A percentile compares a stretch with the other conserved stretches of the same genome.
These are phyloP conservation scores for Moesziomyces antarcticus DNA, from an alignment of 1,284 basidiomycete species.

Conservation along the genomic window DNA sequence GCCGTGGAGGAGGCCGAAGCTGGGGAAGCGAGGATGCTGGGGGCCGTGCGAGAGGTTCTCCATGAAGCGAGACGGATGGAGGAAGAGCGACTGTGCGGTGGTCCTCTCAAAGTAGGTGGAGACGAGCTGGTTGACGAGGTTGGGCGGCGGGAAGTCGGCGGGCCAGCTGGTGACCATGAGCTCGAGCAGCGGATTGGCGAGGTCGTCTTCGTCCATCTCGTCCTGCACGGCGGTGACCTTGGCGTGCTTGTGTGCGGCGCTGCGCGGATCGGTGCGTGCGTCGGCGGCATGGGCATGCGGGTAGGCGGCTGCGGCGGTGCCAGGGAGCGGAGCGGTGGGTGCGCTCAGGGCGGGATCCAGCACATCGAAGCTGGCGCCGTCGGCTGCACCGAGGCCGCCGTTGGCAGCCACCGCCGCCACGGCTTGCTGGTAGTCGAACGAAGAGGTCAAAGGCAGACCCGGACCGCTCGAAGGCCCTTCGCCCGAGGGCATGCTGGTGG, in stretches of 20 bases:
- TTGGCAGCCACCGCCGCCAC: slow-evolving; percentile 41
- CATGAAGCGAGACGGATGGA: slow-evolving; percentile 53
- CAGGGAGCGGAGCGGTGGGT: slow-evolving; percentile 4
- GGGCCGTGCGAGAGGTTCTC: slow-evolving; percentile 47
- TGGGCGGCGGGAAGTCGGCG: slow-evolving; percentile 53
- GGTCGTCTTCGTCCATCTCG: slow-evolving; percentile 38
- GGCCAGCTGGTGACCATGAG: slow-evolving; percentile 58
- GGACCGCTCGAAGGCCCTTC: slow-evolving; percentile 39
- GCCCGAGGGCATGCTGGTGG: slow-evolving; percentile 59
- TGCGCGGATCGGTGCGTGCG: slow-evolving; percentile 25
- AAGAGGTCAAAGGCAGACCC: slow-evolving; percentile 12
- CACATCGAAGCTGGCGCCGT: slow-evolving; percentile 29
- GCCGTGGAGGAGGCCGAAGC: slow-evolving; percentile 49
- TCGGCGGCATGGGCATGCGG: slow-evolving; percentile 23
- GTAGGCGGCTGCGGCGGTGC: slow-evolving; percentile 4
- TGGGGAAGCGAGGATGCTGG: slow-evolving; percentile 48
- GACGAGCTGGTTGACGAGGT: slow-evolving; percentile 50
- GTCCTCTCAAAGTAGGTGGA: slow-evolving; percentile 46
- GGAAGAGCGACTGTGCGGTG: slow-evolving; percentile 36
- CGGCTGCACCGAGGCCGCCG: slow-evolving; percentile 8
- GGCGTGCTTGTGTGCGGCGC: slow-evolving; percentile 35
- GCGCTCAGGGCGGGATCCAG: slow-evolving; percentile 47
- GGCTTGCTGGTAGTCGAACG: slow-evolving; percentile 44
- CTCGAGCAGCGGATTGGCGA: slow-evolving; percentile 41
- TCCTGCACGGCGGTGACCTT: slow-evolving; percentile 43